phyloP scores from a whole-genome alignment of 2,329 filamentous ascomycete species.

The Xylariaceae sp. region DNA sequence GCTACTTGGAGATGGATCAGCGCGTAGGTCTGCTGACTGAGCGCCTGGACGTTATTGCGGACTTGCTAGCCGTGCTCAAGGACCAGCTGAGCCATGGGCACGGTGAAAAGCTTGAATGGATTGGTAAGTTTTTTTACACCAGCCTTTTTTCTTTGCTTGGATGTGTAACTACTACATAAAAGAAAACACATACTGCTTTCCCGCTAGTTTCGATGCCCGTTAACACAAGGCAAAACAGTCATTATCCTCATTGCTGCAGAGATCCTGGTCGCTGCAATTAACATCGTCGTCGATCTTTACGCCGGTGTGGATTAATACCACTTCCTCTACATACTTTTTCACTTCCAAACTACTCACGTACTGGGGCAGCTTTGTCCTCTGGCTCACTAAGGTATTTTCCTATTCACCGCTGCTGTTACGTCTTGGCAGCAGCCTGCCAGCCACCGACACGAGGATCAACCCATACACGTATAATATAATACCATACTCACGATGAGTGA shows the following conservation, averaged over 20 bases:
- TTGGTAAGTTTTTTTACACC: slow-evolving; percentile 54
- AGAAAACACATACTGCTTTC: no score
- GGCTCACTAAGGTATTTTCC: no score
- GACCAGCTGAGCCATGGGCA: slow-evolving; percentile 93
- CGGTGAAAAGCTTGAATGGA: slow-evolving; percentile 85
- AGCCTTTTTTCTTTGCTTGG: neutral
- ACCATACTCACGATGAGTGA: no score
- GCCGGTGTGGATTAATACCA: slow-evolving; percentile 44
- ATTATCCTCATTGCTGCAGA: slow-evolving; percentile 95
- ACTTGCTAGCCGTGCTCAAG: slow-evolving; percentile 86
- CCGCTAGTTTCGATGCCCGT: no score
- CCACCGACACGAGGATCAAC: no score
- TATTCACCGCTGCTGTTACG: no score
- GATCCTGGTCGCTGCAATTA: slow-evolving; percentile 85
- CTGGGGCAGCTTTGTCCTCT: no score
- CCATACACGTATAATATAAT: no score
- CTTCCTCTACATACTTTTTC: no score
- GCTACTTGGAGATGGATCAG: slow-evolving; percentile 98
- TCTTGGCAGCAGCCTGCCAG: no score
- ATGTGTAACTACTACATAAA: no score
- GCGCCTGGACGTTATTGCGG: slow-evolving; percentile 85
- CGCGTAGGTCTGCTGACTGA: slow-evolving; percentile 84
- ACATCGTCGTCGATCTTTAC: slow-evolving; percentile 92
- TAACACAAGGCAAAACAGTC: slow-evolving; percentile 55
- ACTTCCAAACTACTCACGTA: no score